phyloP scores from a whole-genome alignment of 768 basidiomycete species.

The Pleurotus giganteus region DNA sequence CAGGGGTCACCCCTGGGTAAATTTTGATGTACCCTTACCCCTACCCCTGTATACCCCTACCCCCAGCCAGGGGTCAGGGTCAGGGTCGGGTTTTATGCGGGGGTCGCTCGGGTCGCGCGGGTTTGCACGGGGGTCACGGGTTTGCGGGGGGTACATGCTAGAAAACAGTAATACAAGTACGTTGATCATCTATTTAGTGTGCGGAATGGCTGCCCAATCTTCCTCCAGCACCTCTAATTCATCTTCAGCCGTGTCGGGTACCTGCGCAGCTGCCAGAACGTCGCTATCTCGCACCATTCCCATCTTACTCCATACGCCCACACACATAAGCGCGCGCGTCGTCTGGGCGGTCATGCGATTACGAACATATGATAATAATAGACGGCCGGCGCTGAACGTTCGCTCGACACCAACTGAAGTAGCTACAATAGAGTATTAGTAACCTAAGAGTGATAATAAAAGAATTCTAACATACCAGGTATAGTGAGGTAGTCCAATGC shows the following conservation, averaged over 20 bases:
- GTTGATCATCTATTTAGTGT: too few species aligned
- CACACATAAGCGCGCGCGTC: slow-evolving; percentile 19
- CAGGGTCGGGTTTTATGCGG: too few species aligned
- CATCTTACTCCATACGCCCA: slow-evolving; percentile 17
- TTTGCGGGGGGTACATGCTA: too few species aligned
- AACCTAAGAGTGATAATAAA: background rate
- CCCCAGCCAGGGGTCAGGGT: too few species aligned
- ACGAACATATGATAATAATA: slow-evolving; percentile 18
- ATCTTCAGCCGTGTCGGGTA: background rate
- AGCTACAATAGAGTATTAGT: slow-evolving; percentile 7
- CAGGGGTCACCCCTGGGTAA: too few species aligned
- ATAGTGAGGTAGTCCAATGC: slow-evolving; percentile 25
- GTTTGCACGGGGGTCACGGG: too few species aligned
- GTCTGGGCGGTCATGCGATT: slow-evolving; percentile 19
- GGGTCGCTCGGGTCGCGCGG: too few species aligned
- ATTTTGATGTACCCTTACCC: too few species aligned
- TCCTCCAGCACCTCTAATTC: background rate
- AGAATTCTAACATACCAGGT: slow-evolving; percentile 19
- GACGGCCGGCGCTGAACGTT: slow-evolving; percentile 21
- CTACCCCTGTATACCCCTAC: too few species aligned
- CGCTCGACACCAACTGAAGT: slow-evolving; percentile 23
- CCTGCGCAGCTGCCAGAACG: background rate
- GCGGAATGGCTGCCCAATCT: background rate
- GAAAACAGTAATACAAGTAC: too few species aligned
- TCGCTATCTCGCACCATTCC: slow-evolving; percentile 11